Evolutionary conservation across 2,329 filamentous ascomycete species (phyloP), one percentile per base, ranked within the genome.

Genomic region (Fusarium denticulatum): DNA sequence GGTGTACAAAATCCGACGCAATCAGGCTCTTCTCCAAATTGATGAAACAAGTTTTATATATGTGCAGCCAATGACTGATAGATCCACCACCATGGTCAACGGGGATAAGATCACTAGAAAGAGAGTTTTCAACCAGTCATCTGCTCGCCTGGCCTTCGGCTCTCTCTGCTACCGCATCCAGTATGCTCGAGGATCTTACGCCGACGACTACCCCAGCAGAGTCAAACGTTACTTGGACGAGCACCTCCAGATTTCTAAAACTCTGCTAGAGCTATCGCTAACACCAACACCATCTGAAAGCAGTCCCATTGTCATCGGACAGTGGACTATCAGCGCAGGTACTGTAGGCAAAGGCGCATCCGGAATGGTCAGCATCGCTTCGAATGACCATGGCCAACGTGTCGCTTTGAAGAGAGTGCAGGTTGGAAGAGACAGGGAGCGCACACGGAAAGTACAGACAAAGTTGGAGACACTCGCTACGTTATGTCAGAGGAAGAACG

Each of bases 1-100:
- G 28, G 20, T 45, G 5, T 42, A 12, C 18, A 43, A 40, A 1
- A 40, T 40, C 7, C 28, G 18, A 10, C n/a, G 40, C 2, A 30
- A 36, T 22, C n/a, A 58, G 0, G 55, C 55, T 20, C n/a, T 58
- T 3, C 3, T 58, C 13, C 30, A 58, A 32, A 58, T 58, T 0
- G 16, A 58, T 6, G 4, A 58, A 2, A 58, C 0, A 24, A 32
- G 55, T 3, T 24, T 42, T 3, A 0, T 45, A 20, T 42, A 20
- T 6, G 40, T 58, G 24, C 52, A 40, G n/a, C 42, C 18, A 11
- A 32, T 32, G 2, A 32, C 55, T 2, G 20, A 20, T 0, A 58
- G 18, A 32, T 30, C 55, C 0, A 6, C 0, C 3, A 45, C 28
- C 13, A 2, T 15, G 42, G 40, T 45, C 0, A 45, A 45, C 7